A percentile compares a stretch with the other conserved stretches of the same genome.
Conservation (phyloP, 352 stramenopile species). For the Stephanocyclus meneghinianus region DNA sequence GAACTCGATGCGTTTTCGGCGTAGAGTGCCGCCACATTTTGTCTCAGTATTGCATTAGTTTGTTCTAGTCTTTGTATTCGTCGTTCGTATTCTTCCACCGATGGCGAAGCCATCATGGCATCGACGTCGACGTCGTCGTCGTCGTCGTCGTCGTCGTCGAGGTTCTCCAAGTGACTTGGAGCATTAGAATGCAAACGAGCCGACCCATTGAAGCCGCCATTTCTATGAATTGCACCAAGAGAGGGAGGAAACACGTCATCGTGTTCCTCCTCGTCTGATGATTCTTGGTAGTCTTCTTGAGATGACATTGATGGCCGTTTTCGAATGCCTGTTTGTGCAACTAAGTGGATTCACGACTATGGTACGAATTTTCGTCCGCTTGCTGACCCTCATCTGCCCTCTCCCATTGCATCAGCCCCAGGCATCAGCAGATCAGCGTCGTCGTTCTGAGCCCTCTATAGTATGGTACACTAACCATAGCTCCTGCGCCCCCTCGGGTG, state of each 20-base stretch:
- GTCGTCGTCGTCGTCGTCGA: not conserved
- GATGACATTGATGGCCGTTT: too few species aligned
- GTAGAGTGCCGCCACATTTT: conserved; percentile 30
- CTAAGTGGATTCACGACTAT: too few species aligned
- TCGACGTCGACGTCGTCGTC: not conserved
- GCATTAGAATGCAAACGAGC: not conserved
- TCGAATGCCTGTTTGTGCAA: too few species aligned
- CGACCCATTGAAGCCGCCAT: not conserved
- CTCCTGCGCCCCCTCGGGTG: too few species aligned
- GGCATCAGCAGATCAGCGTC: too few species aligned
- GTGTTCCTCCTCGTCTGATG: not conserved
- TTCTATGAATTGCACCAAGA: not conserved
- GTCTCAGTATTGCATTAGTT: conserved; percentile 41
- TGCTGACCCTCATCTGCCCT: too few species aligned
- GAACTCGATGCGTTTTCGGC: not conserved
- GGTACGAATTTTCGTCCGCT: too few species aligned
- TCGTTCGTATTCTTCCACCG: conserved; percentile 30
- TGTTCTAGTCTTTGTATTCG: conserved; percentile 36
- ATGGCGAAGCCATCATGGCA: not conserved
- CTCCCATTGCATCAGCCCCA: too few species aligned
- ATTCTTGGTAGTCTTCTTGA: not conserved
- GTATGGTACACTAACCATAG: too few species aligned
- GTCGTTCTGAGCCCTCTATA: too few species aligned
- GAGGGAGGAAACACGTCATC: conserved; percentile 4
- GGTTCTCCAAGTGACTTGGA: not conserved